These are phyloP conservation scores for Linaria vulgaris DNA, from an alignment of 257 asterid genomes.

Conservation along the genomic window DNA sequence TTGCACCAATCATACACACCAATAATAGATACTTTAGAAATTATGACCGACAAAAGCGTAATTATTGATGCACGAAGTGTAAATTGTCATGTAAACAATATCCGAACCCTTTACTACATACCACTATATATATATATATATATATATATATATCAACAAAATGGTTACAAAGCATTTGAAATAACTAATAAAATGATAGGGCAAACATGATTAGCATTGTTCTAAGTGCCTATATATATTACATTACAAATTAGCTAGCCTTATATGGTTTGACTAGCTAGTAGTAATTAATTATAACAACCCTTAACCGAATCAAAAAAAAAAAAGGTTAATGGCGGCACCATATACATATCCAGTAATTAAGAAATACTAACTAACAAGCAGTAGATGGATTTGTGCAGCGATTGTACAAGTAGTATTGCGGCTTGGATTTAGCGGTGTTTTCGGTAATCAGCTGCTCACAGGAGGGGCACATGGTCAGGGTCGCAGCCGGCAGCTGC, in stretches of 20 bases:
- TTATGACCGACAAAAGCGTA: not conserved
- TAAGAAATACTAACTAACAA: conserved; percentile 32
- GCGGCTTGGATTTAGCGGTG: conserved; percentile 45
- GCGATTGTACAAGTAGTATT: conserved; percentile 50
- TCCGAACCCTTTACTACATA: no score
- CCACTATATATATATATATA: not conserved
- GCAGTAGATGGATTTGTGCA: conserved; percentile 67
- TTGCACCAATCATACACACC: conserved; percentile 19
- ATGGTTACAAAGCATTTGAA: conserved; percentile 33
- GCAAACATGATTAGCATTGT: not conserved
- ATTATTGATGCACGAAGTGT: not conserved
- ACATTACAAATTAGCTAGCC: conserved; percentile 28
- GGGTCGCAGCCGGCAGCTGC: conserved; percentile 72
- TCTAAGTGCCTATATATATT: not conserved
- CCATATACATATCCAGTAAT: no score
- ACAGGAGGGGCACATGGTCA: conserved; percentile 80
- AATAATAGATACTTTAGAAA: no score
- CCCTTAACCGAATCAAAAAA: conserved; percentile 48
- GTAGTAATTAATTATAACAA: not conserved
- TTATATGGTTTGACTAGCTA: conserved; percentile 25
- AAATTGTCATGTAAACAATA: not conserved
- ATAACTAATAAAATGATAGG: not conserved
- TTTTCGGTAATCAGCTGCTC: conserved; percentile 45
- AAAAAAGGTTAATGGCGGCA: conserved; percentile 26
- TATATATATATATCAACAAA: conserved; percentile 24